Percentiles rank a stretch among this genome's conserved stretches.
phyloP scores from a whole-genome alignment of 352 stramenopile species.

The Peronospora farinosa region DNA sequence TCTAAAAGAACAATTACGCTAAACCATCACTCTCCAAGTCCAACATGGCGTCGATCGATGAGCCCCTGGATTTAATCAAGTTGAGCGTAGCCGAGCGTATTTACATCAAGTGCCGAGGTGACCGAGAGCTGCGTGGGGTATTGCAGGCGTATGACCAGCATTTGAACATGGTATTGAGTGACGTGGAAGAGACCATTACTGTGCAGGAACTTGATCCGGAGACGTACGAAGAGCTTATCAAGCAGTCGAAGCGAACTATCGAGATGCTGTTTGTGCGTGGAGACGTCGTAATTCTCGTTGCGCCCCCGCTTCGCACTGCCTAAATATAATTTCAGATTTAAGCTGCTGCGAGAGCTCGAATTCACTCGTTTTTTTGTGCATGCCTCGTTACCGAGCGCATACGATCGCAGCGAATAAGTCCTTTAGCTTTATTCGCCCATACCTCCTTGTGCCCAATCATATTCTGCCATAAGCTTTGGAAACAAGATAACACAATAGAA shows the following conservation, averaged over 20 bases:
- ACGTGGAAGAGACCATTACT: slow-evolving; percentile 98
- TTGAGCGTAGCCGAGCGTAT: slow-evolving; percentile 98
- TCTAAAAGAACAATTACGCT: background rate
- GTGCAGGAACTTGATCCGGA: slow-evolving; percentile 95
- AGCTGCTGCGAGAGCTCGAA: background rate
- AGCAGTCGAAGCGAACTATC: slow-evolving; percentile 91
- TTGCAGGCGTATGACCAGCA: slow-evolving; percentile 98
- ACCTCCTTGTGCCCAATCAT: too few species aligned
- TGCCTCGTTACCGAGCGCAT: too few species aligned
- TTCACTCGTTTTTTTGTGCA: too few species aligned
- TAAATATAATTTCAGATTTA: slow-evolving; percentile 12
- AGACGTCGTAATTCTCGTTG: slow-evolving; percentile 97
- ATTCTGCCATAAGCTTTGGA: too few species aligned
- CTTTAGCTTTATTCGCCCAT: too few species aligned
- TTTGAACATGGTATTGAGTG: slow-evolving; percentile 97
- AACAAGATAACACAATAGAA: too few species aligned
- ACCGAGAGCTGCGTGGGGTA: slow-evolving; percentile 94
- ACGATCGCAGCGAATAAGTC: too few species aligned
- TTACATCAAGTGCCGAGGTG: slow-evolving; percentile 97
- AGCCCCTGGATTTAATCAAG: slow-evolving; percentile 98
- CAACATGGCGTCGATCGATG: slow-evolving; percentile 83
- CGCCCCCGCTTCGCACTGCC: slow-evolving; percentile 91
- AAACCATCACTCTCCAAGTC: slow-evolving; percentile 3
- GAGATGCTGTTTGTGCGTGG: slow-evolving; percentile 99
- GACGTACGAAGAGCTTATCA: slow-evolving; percentile 97